Evolutionary conservation across 2,329 filamentous ascomycete genomes (phyloP), one percentile per base, ranked within the genome.

Genomic region (Paecilomyces sp.): DNA sequence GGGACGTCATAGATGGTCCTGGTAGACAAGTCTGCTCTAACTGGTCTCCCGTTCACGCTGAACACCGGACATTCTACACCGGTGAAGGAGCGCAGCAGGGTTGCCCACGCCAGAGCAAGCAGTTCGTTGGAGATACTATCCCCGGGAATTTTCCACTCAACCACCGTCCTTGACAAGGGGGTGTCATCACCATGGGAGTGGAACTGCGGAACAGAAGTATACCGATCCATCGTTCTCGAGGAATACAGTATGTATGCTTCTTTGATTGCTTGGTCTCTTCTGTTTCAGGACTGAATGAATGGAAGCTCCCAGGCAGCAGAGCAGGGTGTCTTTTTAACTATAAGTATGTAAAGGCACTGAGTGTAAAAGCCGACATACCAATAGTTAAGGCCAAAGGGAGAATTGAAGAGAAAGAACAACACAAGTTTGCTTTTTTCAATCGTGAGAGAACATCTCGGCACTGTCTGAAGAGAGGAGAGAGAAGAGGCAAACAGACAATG

Each of bases 61-160:
- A 76, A 74, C 18, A 71, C 65, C n/a, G 71, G 72, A 30, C 54
- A 61, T 55, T 73, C 67, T 36, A 73, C 68, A 33, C 66, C 66
- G n/a, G 72, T 74, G 55, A 71, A 69, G 33, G 64, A 62, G 51
- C 64, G 62, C 54, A 75, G 62, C 18, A 73, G 62, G 3, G 60
- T 25, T 30, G 71, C 72, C 72, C 73, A 76, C 47, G 67, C 66
- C 55, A 67, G 53, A 8, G 63, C 65, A 15, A 67, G 41, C 4
- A 66, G 36, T 36, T 62, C 53, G 18, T 47, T 25, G 33, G 28
- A 25, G 13, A 56, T 51, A 9, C 25, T 12, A 15, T 30, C 13
- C 24, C 50, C 13, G 30, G 22, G 15, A 6, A 41, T n/a, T 12
- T 33, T 36, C 54, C 30, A 56, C n/a, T 41, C 30, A 8, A 41